phyloP scores from a whole-genome alignment of 2,329 filamentous ascomycete genomes.

The Monosporascus sp. region DNA sequence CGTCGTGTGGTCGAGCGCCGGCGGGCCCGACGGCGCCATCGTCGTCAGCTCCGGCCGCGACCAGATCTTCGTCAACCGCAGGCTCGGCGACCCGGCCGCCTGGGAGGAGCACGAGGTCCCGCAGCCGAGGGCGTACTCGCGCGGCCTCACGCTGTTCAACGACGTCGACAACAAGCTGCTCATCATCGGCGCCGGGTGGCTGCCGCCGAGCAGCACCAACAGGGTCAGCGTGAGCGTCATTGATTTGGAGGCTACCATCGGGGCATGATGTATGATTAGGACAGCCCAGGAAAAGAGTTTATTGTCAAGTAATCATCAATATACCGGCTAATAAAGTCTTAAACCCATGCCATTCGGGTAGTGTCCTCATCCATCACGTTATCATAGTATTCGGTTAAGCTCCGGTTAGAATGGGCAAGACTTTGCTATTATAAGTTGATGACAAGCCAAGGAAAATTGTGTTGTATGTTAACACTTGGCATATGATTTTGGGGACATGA shows the following conservation, averaged over 20 bases:
- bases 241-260: constrained; percentile 8
- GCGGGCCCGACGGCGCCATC: constrained; percentile 21
- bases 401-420: too few relatives aligned
- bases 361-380: too few relatives aligned
- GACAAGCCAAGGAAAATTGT: too few relatives aligned
- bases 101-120: constrained; percentile 18
- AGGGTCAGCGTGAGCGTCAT: constrained; percentile 19
- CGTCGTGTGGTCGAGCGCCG: constrained; percentile 22
- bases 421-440: too few relatives aligned
- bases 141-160: constrained; percentile 15
- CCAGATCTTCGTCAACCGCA: constrained; percentile 20
- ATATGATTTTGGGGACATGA: too few relatives aligned
- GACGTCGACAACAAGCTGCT: constrained; percentile 17
- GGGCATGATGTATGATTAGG: neutral
- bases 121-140: constrained; percentile 16
- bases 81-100: constrained; percentile 15
- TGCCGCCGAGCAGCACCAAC: constrained; percentile 34
- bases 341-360: too few relatives aligned
- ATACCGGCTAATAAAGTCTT: too few relatives aligned
- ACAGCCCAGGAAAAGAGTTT: too few relatives aligned
- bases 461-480: too few relatives aligned
- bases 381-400: too few relatives aligned
- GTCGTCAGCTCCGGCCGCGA: constrained; percentile 19
- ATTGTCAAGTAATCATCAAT: too few relatives aligned
- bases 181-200: constrained; percentile 30